Evolutionary conservation across 73 alveolate genomes (phyloP).

Genomic region (Breviolum minutum): DNA sequence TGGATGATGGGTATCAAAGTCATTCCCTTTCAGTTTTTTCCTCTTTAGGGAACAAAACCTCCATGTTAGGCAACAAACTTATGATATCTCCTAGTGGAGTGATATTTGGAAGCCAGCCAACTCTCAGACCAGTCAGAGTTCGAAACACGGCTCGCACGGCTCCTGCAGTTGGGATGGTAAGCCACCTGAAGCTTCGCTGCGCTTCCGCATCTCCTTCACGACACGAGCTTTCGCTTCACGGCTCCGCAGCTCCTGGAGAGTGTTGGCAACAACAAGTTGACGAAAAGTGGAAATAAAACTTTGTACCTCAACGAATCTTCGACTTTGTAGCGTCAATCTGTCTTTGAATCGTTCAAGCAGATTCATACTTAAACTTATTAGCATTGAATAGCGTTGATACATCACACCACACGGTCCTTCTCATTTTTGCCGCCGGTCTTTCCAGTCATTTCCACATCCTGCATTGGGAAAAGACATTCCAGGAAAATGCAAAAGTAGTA

Average conservation of each 20-base stretch:
- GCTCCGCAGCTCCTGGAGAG: background rate
- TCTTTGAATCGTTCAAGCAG: background rate
- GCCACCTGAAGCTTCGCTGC: conserved; percentile 62
- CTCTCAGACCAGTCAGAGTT: background rate
- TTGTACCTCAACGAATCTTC: too few relatives aligned
- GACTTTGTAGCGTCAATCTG: too few relatives aligned
- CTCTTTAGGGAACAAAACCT: background rate
- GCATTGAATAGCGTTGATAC: background rate
- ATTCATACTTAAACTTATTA: background rate
- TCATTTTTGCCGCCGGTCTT: background rate
- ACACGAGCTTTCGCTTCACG: conserved; percentile 58
- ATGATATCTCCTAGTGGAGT: background rate
- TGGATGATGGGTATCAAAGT: background rate
- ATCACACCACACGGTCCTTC: background rate
- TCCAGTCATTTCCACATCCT: background rate
- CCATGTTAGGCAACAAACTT: background rate
- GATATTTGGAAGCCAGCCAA: background rate
- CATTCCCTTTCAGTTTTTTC: background rate
- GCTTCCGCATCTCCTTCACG: conserved; percentile 64
- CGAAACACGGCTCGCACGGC: background rate
- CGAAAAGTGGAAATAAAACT: too few relatives aligned
- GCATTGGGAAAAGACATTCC: too few relatives aligned
- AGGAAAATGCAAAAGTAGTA: too few relatives aligned
- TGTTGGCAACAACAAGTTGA: too few relatives aligned
- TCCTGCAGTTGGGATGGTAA: conserved; percentile 17